These are phyloP conservation scores for Backusella morwellensis DNA, from an alignment of 192 early-diverging fungal species.

Conservation along the genomic window DNA sequence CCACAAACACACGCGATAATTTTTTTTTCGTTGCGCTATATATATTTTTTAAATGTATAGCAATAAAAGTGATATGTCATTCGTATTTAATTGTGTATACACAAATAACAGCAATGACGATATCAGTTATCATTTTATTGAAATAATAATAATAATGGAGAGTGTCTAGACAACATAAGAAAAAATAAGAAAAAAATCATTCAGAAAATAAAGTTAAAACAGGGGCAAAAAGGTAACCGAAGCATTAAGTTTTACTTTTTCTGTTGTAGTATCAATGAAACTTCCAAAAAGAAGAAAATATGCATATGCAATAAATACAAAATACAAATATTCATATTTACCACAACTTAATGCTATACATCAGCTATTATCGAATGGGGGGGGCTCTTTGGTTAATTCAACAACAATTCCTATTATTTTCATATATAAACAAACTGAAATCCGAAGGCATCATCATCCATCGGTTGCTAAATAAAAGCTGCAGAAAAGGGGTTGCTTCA, in stretches of 20 bases:
- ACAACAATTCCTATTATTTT: neutral
- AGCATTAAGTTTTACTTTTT: constrained; percentile 7
- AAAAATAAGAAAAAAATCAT: neutral
- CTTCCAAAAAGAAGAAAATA: neutral
- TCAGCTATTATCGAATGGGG: neutral
- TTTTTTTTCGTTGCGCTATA: neutral
- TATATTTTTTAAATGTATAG: neutral
- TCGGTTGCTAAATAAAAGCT: neutral
- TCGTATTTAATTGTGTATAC: neutral
- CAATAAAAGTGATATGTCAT: neutral
- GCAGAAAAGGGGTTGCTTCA: constrained; percentile 5
- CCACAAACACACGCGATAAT: neutral
- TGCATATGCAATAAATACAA: neutral
- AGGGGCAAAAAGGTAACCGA: neutral
- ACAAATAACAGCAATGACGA: neutral
- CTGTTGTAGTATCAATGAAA: neutral
- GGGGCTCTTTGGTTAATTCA: neutral
- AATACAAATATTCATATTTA: neutral
- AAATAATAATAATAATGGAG: neutral
- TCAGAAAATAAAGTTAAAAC: neutral
- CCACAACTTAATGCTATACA: neutral
- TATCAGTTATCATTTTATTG: neutral
- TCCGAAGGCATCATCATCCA: neutral
- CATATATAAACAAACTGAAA: neutral
- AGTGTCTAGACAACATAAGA: neutral